Evolutionary conservation across 2,329 filamentous ascomycete species (phyloP).

Genomic region (Fusarium mexicanum): DNA sequence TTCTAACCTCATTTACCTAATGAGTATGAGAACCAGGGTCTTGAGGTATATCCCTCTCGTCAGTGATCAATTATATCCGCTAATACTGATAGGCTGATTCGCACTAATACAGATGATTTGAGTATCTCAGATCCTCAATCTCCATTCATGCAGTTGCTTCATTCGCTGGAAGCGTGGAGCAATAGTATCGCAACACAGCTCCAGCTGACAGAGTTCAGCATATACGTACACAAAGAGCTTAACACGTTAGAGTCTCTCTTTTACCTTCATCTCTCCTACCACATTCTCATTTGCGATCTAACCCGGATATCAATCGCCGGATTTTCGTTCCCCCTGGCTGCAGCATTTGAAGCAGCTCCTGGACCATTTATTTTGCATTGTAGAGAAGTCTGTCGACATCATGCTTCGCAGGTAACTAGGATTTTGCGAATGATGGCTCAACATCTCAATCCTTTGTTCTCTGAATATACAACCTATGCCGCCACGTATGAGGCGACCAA

Average conservation of each 20-base stretch:
- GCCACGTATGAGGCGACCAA: neutral
- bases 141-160: neutral
- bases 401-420: neutral
- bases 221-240: neutral
- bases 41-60: neutral
- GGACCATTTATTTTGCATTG: neutral
- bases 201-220: neutral
- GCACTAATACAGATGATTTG: neutral
- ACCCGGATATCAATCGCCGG: slow-evolving; percentile 6
- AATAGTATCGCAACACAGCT: neutral
- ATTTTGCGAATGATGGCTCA: neutral
- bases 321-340: slow-evolving; percentile 6
- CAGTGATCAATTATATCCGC: neutral
- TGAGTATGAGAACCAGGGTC: neutral
- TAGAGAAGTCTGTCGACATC: neutral
- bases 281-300: slow-evolving; percentile 8
- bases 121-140: neutral
- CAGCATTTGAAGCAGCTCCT: neutral
- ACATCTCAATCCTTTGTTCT: neutral
- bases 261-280: neutral
- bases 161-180: neutral
- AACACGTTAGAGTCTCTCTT: neutral
- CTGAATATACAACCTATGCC: neutral
- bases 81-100: neutral
- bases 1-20: neutral